Percentiles rank a stretch among this genome's conserved stretches.
Conservation (phyloP, 179 eudicot genomes). For the Patellifolia procumbens region DNA sequence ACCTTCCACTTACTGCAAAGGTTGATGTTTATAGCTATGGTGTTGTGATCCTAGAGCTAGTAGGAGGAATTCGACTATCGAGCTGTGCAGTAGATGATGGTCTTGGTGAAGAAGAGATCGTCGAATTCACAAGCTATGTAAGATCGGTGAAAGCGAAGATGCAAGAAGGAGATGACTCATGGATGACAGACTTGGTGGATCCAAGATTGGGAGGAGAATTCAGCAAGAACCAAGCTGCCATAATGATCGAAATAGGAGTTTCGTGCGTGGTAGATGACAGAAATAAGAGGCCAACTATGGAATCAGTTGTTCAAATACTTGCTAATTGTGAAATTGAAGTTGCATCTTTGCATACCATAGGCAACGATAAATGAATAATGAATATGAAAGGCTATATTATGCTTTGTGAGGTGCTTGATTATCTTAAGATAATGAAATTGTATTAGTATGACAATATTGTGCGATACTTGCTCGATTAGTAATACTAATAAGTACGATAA, state of each 20-base stretch:
- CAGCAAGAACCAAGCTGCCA: slow-evolving; percentile 41
- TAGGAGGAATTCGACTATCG: slow-evolving; percentile 48
- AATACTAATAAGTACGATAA: too few relatives aligned
- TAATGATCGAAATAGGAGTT: slow-evolving; percentile 41
- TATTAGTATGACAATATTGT: too few relatives aligned
- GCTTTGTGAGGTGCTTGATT: too few relatives aligned
- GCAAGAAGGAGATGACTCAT: slow-evolving; percentile 31
- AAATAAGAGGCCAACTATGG: slow-evolving; percentile 56
- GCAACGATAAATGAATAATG: too few relatives aligned
- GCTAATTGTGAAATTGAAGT: slow-evolving; percentile 42
- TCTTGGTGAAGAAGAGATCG: slow-evolving; percentile 18
- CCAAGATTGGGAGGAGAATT: slow-evolving; percentile 46
- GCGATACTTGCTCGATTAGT: too few relatives aligned
- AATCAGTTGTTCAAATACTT: slow-evolving; percentile 39
- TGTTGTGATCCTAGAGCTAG: slow-evolving; percentile 45
- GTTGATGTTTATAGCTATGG: slow-evolving; percentile 51
- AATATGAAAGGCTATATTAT: too few relatives aligned
- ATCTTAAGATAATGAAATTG: too few relatives aligned
- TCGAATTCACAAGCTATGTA: slow-evolving; percentile 35
- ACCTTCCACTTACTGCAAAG: slow-evolving; percentile 52
- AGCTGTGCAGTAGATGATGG: slow-evolving; percentile 25
- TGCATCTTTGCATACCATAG: neutral
- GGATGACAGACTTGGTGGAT: slow-evolving; percentile 42
- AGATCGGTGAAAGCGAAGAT: slow-evolving; percentile 33
- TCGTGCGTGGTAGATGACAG: slow-evolving; percentile 53